A percentile compares a stretch with the other conserved stretches of the same genome.
phyloP scores from a whole-genome alignment of 2,329 filamentous ascomycete genomes.

The Hypoxylon sp. region DNA sequence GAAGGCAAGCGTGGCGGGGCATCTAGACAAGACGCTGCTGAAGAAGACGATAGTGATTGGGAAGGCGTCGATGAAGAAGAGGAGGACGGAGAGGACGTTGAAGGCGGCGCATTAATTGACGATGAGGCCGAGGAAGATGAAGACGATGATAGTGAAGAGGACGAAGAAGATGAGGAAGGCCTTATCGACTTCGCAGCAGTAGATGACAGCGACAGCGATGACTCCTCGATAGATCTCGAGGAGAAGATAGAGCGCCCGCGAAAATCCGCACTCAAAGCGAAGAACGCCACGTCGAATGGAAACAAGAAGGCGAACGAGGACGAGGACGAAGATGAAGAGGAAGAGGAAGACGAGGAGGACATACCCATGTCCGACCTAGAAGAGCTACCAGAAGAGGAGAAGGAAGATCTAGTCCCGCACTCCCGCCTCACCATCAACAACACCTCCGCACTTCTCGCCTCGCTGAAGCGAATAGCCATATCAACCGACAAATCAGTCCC shows the following conservation, averaged over 20 bases:
- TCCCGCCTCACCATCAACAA: slow-evolving; percentile 98
- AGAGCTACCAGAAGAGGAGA: slow-evolving; percentile 82
- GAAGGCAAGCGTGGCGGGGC: slow-evolving; percentile 44
- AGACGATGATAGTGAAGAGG: slow-evolving; percentile 48
- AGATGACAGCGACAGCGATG: slow-evolving; percentile 73
- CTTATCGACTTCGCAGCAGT: slow-evolving; percentile 69
- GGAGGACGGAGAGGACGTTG: slow-evolving; percentile 41
- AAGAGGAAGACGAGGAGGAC: slow-evolving; percentile 85
- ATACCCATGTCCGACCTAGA: slow-evolving; percentile 91
- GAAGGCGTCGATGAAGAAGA: slow-evolving; percentile 49
- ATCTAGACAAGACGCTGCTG: slow-evolving; percentile 35
- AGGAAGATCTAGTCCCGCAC: slow-evolving; percentile 88
- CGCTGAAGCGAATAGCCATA: slow-evolving; percentile 83
- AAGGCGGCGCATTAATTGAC: slow-evolving; percentile 49
- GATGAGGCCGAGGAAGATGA: slow-evolving; percentile 48
- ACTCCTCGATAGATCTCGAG: slow-evolving; percentile 84
- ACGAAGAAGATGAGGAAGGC: slow-evolving; percentile 48
- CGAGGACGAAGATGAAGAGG: slow-evolving; percentile 72
- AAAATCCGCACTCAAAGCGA: slow-evolving; percentile 61
- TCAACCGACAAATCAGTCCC: slow-evolving; percentile 76
- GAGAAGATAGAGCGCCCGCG: slow-evolving; percentile 74
- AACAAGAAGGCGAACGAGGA: slow-evolving; percentile 59
- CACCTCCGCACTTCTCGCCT: slow-evolving; percentile 84
- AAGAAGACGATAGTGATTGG: slow-evolving; percentile 43
- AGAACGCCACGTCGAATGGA: slow-evolving; percentile 59